These are phyloP conservation scores for Fusarium sp. DNA, from an alignment of 2,329 filamentous ascomycete genomes.

Conservation along the genomic window DNA sequence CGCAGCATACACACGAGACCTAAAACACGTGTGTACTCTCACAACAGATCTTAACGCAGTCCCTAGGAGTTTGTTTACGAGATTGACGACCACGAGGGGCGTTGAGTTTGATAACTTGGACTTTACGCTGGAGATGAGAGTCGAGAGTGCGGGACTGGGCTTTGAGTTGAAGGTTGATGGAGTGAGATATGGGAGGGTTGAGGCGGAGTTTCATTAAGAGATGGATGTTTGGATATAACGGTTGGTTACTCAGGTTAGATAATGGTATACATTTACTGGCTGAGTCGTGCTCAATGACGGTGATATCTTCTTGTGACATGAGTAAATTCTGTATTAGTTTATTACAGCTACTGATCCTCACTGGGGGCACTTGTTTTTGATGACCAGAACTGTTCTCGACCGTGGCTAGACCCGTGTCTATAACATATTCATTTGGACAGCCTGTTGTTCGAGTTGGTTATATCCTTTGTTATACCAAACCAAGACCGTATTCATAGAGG, in stretches of 20 bases:
- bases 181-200: conserved; percentile 79
- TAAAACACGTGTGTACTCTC: conserved; percentile 80
- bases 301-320: not conserved
- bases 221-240: not conserved
- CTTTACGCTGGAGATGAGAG: conserved; percentile 85
- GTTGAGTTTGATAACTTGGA: conserved; percentile 86
- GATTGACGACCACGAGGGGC: conserved; percentile 80
- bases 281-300: not conserved
- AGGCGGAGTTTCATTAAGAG: conserved; percentile 75
- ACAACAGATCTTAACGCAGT: conserved; percentile 84
- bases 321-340: not conserved
- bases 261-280: not conserved
- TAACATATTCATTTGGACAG: not conserved
- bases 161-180: conserved; percentile 85
- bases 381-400: not conserved
- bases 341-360: no score
- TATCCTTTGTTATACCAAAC: not conserved
- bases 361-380: not conserved
- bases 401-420: not conserved
- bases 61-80: conserved; percentile 77
- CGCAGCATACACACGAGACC: conserved; percentile 66
- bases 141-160: conserved; percentile 78
- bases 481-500: not conserved
- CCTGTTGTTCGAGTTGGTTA: not conserved
- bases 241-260: conserved; percentile 1